A percentile compares a stretch with the other conserved stretches of the same genome.
phyloP scores from a whole-genome alignment of 352 stramenopile species.

The Phytophthora multivora region DNA sequence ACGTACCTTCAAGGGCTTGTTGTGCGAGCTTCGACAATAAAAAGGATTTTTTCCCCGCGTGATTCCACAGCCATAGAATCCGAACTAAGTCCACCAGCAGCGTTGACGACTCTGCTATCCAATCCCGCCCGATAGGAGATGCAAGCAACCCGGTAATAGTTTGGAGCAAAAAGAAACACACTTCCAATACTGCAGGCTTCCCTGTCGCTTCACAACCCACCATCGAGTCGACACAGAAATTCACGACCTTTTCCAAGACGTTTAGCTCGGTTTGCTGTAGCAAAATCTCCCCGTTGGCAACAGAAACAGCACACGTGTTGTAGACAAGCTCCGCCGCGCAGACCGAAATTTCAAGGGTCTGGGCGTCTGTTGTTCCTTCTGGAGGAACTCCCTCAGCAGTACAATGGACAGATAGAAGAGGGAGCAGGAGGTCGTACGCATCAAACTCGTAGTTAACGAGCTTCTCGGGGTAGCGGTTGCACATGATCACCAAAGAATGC shows the following conservation, averaged over 20 bases:
- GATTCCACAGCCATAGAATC: conserved; percentile 80
- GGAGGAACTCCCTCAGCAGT: conserved; percentile 47
- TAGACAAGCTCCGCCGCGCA: conserved; percentile 70
- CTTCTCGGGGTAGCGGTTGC: conserved; percentile 56
- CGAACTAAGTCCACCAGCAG: conserved; percentile 74
- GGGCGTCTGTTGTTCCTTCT: conserved; percentile 45
- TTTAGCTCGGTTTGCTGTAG: conserved; percentile 51
- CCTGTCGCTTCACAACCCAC: conserved; percentile 37
- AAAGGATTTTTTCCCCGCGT: conserved; percentile 44
- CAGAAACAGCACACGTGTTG: conserved; percentile 67
- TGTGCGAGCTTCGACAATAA: conserved; percentile 69
- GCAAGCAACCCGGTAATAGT: conserved; percentile 73
- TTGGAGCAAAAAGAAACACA: conserved; percentile 71
- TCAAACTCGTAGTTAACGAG: conserved; percentile 73
- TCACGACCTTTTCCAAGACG: conserved; percentile 68
- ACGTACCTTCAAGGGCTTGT: conserved; percentile 77
- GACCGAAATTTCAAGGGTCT: conserved; percentile 65
- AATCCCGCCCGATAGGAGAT: conserved; percentile 56
- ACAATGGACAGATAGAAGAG: conserved; percentile 64
- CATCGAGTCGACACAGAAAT: conserved; percentile 70
- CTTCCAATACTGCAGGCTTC: conserved; percentile 43
- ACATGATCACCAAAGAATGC: conserved; percentile 67
- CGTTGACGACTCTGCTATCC: conserved; percentile 64
- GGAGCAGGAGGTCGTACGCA: conserved; percentile 64
- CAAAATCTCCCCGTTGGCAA: conserved; percentile 58